Evolutionary conservation across 208 protist genomes (phyloP).

Genomic region (Acanthamoeba quina): DNA sequence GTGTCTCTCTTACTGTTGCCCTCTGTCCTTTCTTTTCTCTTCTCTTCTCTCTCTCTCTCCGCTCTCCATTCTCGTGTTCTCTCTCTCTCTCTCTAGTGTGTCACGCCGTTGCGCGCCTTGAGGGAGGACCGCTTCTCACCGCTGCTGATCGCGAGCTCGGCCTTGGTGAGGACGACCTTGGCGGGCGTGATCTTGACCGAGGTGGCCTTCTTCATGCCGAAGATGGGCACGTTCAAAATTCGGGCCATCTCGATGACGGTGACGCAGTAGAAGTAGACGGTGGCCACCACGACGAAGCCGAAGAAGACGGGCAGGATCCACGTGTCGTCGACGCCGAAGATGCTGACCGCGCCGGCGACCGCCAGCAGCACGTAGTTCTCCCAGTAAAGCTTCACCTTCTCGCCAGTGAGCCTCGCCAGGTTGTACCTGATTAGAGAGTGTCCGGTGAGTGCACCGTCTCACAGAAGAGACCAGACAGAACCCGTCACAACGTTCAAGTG

Average conservation of each 20-base stretch:
- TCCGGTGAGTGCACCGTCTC: no score
- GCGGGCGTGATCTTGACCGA: neutral
- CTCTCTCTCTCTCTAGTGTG: neutral
- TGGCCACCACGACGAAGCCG: neutral
- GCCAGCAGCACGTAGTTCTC: conserved; percentile 1
- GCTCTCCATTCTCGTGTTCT: neutral
- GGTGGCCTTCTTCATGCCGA: conserved; percentile 21
- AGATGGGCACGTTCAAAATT: conserved; percentile 30
- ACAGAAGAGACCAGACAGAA: no score
- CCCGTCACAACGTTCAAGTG: no score
- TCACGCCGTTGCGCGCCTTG: neutral
- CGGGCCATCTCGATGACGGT: conserved; percentile 16
- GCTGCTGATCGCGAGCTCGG: neutral
- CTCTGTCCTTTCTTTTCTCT: neutral
- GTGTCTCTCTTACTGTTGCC: no score
- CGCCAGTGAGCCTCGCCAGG: neutral
- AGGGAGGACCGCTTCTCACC: neutral
- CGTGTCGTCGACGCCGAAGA: conserved; percentile 1
- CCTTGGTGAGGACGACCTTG: neutral
- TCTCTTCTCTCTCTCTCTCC: neutral
- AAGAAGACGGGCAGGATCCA: neutral
- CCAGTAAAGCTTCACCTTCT: neutral
- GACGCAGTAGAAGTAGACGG: conserved; percentile 3
- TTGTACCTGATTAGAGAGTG: neutral
- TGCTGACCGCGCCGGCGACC: neutral